Evolutionary conservation across 2,329 filamentous ascomycete genomes (phyloP).

Genomic region (Penicillium sp.): DNA sequence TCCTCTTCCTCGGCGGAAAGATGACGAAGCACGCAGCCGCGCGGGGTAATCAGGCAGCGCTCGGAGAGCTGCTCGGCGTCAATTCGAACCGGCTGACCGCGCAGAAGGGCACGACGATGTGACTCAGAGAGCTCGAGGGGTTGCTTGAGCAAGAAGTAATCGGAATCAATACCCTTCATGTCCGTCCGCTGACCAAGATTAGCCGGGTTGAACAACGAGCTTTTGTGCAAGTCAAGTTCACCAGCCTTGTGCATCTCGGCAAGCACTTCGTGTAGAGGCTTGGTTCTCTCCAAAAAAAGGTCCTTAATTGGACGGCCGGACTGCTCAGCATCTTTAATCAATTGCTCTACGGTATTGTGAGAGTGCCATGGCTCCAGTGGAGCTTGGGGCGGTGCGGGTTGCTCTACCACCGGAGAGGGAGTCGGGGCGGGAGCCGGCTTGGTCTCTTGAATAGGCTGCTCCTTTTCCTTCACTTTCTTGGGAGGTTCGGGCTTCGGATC

Average conservation of each 20-base stretch:
- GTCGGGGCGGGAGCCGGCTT: constrained; percentile 24
- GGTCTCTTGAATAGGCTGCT: constrained; percentile 28
- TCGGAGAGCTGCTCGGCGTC: constrained; percentile 45
- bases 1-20: constrained; percentile 52
- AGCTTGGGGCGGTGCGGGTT: constrained; percentile 11
- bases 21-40: constrained; percentile 50
- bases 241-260: constrained; percentile 45
- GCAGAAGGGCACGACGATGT: constrained; percentile 47
- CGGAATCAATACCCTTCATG: constrained; percentile 47
- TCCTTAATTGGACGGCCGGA: constrained; percentile 44
- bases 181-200: constrained; percentile 47
- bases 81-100: constrained; percentile 48
- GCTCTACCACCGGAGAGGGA: constrained; percentile 26
- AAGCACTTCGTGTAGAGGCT: constrained; percentile 43
- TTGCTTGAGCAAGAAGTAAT: constrained; percentile 46
- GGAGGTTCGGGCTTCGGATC: constrained; percentile 29
- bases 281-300: constrained; percentile 45
- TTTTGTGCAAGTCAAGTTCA: constrained; percentile 42
- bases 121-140: constrained; percentile 48
- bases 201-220: constrained; percentile 47
- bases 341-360: constrained; percentile 46
- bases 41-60: constrained; percentile 50
- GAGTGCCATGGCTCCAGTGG: constrained; percentile 37
- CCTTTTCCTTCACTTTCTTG: constrained; percentile 33
- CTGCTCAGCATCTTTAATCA: constrained; percentile 45